Evolutionary conservation across 2,329 filamentous ascomycete species (phyloP).

Genomic region (Monilinia fructicola): DNA sequence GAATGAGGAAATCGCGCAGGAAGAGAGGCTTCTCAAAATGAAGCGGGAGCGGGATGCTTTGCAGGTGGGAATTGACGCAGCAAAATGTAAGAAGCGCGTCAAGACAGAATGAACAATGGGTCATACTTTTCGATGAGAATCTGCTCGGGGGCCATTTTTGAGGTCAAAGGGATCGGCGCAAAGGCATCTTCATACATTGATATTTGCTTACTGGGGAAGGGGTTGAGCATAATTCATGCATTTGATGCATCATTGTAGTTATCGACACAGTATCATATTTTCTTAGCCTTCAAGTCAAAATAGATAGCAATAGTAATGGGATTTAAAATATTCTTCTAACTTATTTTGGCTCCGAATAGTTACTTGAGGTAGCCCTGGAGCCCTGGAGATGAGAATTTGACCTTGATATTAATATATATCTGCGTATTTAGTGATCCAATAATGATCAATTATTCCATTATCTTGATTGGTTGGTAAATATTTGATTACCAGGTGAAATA

Average conservation of each 20-base stretch:
- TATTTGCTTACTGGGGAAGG: not conserved
- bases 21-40: slow-evolving; percentile 18
- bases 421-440: no score
- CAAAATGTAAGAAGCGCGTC: not conserved
- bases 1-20: slow-evolving; percentile 11
- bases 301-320: not conserved
- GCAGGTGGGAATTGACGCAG: not conserved
- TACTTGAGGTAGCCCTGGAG: no score
- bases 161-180: not conserved
- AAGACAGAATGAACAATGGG: not conserved
- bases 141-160: not conserved
- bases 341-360: no score
- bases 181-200: not conserved
- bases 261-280: not conserved
- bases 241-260: not conserved
- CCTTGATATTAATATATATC: no score
- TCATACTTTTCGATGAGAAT: not conserved
- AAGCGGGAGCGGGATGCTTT: slow-evolving; percentile 7
- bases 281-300: not conserved
- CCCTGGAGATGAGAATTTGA: no score
- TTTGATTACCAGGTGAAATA: no score
- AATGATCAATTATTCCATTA: no score
- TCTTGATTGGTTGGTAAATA: no score
- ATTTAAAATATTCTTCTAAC: no score
- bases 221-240: not conserved